Evolutionary conservation across 306 rosid species (phyloP).

Genomic region (Malus fusca): DNA sequence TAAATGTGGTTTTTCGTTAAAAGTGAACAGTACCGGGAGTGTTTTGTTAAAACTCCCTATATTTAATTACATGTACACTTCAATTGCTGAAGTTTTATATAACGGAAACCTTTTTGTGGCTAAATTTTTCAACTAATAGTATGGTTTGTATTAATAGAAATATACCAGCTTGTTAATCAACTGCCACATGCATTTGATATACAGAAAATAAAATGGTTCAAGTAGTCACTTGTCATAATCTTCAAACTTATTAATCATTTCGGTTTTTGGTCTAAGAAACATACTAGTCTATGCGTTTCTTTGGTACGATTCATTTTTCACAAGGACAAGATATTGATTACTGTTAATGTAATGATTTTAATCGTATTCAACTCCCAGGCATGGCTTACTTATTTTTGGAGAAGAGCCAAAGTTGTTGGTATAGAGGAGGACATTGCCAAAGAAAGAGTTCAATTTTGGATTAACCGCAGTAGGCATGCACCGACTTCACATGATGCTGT

Average conservation of each 20-base stretch:
- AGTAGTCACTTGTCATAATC: background rate
- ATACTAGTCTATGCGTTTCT: background rate
- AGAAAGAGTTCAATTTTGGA: slow-evolving; percentile 93
- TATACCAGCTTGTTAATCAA: background rate
- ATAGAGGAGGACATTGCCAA: slow-evolving; percentile 75
- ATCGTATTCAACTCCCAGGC: slow-evolving; percentile 37
- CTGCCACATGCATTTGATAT: background rate
- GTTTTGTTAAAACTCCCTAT: too few relatives aligned
- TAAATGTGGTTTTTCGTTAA: too few relatives aligned
- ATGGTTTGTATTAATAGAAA: background rate
- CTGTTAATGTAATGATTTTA: background rate
- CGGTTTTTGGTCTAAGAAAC: background rate
- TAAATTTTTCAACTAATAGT: background rate
- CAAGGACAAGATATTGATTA: background rate
- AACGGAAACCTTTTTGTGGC: background rate
- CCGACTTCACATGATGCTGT: slow-evolving; percentile 92
- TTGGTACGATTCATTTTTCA: background rate
- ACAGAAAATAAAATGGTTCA: background rate
- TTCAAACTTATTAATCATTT: background rate
- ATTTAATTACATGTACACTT: background rate
- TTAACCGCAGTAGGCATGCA: slow-evolving; percentile 69
- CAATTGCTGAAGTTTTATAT: background rate
- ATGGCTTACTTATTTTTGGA: slow-evolving; percentile 97
- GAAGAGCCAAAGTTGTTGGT: slow-evolving; percentile 84
- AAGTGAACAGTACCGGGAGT: too few relatives aligned